These are phyloP conservation scores for Clavispora carvajalis DNA, from an alignment of 805 yeast species.

Conservation along the genomic window DNA sequence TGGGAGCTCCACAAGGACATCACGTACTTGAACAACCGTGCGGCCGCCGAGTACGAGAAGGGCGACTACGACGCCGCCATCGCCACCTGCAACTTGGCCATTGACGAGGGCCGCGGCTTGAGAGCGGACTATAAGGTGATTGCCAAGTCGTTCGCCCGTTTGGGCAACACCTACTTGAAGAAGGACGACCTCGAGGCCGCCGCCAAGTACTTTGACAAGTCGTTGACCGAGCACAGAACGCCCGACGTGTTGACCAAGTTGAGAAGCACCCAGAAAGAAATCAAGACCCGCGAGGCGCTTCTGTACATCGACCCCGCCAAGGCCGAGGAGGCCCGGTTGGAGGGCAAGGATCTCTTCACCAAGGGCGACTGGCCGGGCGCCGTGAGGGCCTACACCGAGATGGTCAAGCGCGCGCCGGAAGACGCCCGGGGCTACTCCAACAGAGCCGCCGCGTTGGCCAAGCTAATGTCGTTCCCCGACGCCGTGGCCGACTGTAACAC, in stretches of 20 bases:
- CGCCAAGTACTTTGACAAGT: constrained; percentile 74
- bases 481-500: constrained; percentile 87
- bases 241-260: constrained; percentile 87
- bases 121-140: constrained; percentile 89
- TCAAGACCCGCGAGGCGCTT: constrained; percentile 71
- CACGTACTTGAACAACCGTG: constrained; percentile 90
- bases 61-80: constrained; percentile 87
- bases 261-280: constrained; percentile 79
- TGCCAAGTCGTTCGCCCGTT: constrained; percentile 90
- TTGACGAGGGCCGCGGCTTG: constrained; percentile 82
- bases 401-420: constrained; percentile 93
- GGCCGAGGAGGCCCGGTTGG: constrained; percentile 91
- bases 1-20: constrained; percentile 78
- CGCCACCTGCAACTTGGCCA: constrained; percentile 71
- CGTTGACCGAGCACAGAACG: constrained; percentile 94
- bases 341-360: constrained; percentile 85
- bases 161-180: constrained; percentile 79
- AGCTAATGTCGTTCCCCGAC: constrained; percentile 95
- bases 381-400: constrained; percentile 89
- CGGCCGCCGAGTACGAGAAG: constrained; percentile 97
- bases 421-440: constrained; percentile 97
- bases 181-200: constrained; percentile 69
- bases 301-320: constrained; percentile 82
- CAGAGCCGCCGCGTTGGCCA: constrained; percentile 95
- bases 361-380: constrained; percentile 97